Evolutionary conservation across 305 asterid species (phyloP).

Genomic region (Rubia tinctorum): DNA sequence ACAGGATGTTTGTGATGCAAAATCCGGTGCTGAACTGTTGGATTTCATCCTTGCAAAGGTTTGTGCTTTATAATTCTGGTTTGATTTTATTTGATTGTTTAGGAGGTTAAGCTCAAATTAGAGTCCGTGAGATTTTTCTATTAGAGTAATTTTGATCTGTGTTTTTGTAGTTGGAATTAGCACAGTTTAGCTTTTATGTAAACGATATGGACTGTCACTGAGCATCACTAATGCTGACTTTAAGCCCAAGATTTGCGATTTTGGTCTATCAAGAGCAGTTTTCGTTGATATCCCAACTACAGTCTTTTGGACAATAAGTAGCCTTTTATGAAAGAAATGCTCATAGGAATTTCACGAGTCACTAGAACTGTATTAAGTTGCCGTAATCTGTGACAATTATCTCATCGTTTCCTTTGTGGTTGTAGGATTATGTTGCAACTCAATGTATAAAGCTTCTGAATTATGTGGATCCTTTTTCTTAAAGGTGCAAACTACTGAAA

Average conservation of each 20-base stretch:
- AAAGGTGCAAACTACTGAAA: conserved; percentile 46
- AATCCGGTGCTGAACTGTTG: conserved; percentile 83
- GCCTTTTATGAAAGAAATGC: conserved; percentile 11
- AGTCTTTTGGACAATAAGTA: conserved; percentile 89
- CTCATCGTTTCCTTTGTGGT: neutral
- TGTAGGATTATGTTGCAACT: conserved; percentile 93
- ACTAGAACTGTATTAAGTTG: neutral
- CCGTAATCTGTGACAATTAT: neutral
- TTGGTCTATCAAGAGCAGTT: conserved; percentile 96
- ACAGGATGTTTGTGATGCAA: conserved; percentile 67
- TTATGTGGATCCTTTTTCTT: conserved; percentile 97
- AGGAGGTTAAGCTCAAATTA: too few relatives aligned
- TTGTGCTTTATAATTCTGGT: conserved; percentile 14
- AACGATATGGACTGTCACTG: too few relatives aligned
- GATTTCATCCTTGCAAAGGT: conserved; percentile 90
- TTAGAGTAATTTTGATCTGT: too few relatives aligned
- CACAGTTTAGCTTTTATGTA: too few relatives aligned
- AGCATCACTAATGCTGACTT: conserved; percentile 98
- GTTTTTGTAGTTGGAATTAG: too few relatives aligned
- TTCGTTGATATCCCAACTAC: conserved; percentile 96
- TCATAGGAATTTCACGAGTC: neutral
- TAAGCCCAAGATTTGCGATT: conserved; percentile 89
- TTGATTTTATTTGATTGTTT: neutral
- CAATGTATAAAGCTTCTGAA: conserved; percentile 94
- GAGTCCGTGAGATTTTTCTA: too few relatives aligned